A percentile compares a stretch with the other conserved stretches of the same genome.
Conservation (phyloP, 2,329 filamentous ascomycete genomes). For the Pseudopithomyces chartarum region DNA sequence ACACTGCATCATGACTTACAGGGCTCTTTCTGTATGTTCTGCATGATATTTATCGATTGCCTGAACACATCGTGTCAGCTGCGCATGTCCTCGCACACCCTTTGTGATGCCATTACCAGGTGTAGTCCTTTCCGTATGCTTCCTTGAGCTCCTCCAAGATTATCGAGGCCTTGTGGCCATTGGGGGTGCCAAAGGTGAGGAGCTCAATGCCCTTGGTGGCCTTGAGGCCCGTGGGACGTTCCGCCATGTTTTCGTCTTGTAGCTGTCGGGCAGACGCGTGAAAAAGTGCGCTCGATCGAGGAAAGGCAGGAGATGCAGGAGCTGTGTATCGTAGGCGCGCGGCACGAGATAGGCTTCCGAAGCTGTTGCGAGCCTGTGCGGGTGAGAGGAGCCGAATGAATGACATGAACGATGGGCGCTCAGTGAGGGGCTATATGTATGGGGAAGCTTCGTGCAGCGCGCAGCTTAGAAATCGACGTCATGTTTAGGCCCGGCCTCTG, state of each 20-base stretch:
- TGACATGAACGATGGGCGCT: constrained; percentile 23
- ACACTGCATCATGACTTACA: constrained; percentile 43
- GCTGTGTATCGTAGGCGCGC: constrained; percentile 13
- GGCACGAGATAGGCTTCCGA: constrained; percentile 17
- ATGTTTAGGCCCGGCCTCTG: not conserved
- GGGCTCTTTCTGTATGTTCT: constrained; percentile 69
- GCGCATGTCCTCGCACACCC: not conserved
- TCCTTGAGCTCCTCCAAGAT: constrained; percentile 69
- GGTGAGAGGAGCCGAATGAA: constrained; percentile 20
- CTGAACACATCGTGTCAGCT: constrained; percentile 10
- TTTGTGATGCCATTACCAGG: not conserved
- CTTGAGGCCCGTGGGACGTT: constrained; percentile 61
- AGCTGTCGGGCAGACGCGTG: constrained; percentile 24
- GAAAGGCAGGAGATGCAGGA: constrained; percentile 8
- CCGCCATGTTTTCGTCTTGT: constrained; percentile 29
- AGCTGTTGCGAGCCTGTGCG: constrained; percentile 19
- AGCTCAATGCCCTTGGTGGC: constrained; percentile 69
- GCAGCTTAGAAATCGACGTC: constrained; percentile 16
- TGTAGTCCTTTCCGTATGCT: constrained; percentile 57
- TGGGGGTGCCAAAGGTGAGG: constrained; percentile 59
- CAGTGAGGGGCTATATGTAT: constrained; percentile 36
- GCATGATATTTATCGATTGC: constrained; percentile 61
- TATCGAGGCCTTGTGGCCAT: constrained; percentile 62
- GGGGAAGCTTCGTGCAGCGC: not conserved
- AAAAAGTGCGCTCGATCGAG: constrained; percentile 19